Evolutionary conservation across 2,329 filamentous ascomycete species (phyloP), one percentile per base, ranked within the genome.

Genomic region (Cladosporium cucumerinum): DNA sequence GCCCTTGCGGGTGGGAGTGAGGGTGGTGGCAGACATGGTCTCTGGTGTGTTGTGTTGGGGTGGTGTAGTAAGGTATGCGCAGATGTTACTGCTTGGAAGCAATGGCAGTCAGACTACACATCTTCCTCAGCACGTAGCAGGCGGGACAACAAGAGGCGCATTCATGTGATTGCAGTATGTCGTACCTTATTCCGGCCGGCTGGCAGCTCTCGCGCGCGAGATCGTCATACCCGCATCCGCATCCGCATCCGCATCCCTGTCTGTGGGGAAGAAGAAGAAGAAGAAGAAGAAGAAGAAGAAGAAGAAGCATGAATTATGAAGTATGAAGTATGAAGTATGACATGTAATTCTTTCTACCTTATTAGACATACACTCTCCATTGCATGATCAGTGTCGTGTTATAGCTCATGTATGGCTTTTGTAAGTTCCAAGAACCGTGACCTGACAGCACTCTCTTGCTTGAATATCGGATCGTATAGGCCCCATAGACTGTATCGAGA

Each of bases 1-100:
- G 52, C 67, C 69, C 67, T 76, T 76, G 66, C 76, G 73, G 66
- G 79, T 79, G n/a, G 78, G 72, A 62, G 76, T 75, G 57, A 73
- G 74, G 60, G 75, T 75, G 54, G 77, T 76, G 58, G 76, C 75
- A 51, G 71, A 66, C 64, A 64, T 64, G 43, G n/a, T 6, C n/a
- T 21, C 21, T 64, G 61, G 5, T 23, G 54, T 39, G 32, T 39
- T 10, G 54, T n/a, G 8, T 0, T 26, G 49, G 18, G 23, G 25
- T 32, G 26, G 11, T 32, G 39, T 46, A 10, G 39, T n/a, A 46
- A 10, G 1, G 2, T 11, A 12, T 2, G 39, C 26, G 51, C 26
- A 54, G 51, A 10, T 30, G 3, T n/a, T 32, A 30, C 26, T 32
- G 51, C 51, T 18, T 10, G 4, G 11, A n/a, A 54, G 26, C 51